phyloP scores from a whole-genome alignment of 345 rosid genomes.

The Raphanus raphanistrum region DNA sequence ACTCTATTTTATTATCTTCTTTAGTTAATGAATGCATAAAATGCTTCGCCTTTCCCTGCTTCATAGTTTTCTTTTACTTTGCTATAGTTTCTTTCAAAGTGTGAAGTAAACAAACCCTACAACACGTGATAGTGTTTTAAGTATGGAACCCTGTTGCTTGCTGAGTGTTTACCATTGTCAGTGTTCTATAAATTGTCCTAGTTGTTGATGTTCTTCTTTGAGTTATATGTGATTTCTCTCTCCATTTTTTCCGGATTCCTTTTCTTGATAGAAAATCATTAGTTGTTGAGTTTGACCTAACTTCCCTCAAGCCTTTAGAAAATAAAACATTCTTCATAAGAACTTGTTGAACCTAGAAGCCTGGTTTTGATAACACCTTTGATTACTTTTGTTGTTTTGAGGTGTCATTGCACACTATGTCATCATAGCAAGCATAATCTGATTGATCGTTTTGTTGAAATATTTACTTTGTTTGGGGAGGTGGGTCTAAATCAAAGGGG shows the following conservation, averaged over 20 bases:
- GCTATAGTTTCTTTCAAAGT: slow-evolving; percentile 1
- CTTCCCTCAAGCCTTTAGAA: slow-evolving; percentile 26
- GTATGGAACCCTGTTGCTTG: slow-evolving; percentile 21
- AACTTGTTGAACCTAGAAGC: slow-evolving; percentile 25
- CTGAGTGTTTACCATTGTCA: slow-evolving; percentile 8
- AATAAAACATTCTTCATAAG: slow-evolving; percentile 16
- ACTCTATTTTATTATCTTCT: slow-evolving; percentile 20
- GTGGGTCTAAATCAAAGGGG: slow-evolving; percentile 25
- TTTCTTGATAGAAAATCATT: slow-evolving; percentile 35
- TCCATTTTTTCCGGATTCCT: not conserved
- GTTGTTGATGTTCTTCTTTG: slow-evolving; percentile 13
- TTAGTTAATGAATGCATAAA: slow-evolving; percentile 29
- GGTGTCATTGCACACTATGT: slow-evolving; percentile 35
- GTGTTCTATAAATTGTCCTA: not conserved
- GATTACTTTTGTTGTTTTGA: slow-evolving; percentile 35
- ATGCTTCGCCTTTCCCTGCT: not conserved
- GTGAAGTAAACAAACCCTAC: slow-evolving; percentile 22
- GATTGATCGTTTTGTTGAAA: slow-evolving; percentile 34
- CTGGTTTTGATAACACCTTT: slow-evolving; percentile 28
- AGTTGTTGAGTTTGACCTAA: slow-evolving; percentile 36
- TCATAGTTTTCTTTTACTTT: not conserved
- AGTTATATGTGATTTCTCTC: not conserved
- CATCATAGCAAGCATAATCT: slow-evolving; percentile 33
- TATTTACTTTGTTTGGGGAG: slow-evolving; percentile 14
- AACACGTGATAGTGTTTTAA: not conserved